Evolutionary conservation across 768 basidiomycete species (phyloP).

Genomic region (Boletus pseudopeckii): DNA sequence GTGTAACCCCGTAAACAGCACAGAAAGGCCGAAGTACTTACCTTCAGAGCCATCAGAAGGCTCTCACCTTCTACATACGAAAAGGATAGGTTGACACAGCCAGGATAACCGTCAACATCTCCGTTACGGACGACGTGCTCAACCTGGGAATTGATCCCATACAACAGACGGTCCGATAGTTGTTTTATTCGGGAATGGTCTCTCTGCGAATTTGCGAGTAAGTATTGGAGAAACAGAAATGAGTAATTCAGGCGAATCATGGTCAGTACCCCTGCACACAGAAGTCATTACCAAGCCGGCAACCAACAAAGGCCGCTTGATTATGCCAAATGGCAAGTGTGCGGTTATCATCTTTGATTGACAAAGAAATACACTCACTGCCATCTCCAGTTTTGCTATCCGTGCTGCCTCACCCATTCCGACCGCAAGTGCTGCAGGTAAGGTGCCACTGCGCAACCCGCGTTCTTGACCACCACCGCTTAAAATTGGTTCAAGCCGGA

Average conservation of each 20-base stretch:
- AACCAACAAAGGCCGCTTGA: conserved; percentile 39
- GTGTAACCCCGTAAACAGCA: conserved; percentile 1
- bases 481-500: conserved; percentile 90
- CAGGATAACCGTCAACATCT: conserved; percentile 86
- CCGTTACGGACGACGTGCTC: conserved; percentile 95
- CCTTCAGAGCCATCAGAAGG: conserved; percentile 96
- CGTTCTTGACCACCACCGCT: conserved; percentile 98
- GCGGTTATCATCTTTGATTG: conserved; percentile 46
- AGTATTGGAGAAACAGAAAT: not conserved
- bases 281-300: conserved; percentile 60
- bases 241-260: not conserved
- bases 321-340: conserved; percentile 36
- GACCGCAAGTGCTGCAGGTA: conserved; percentile 83
- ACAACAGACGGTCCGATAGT: conserved; percentile 77
- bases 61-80: conserved; percentile 97
- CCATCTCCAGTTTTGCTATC: conserved; percentile 90
- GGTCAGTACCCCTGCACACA: conserved; percentile 96
- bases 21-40: conserved; percentile 26
- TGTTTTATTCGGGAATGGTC: conserved; percentile 73
- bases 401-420: conserved; percentile 94
- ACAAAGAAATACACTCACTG: conserved; percentile 53
- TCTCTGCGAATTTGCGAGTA: conserved; percentile 42
- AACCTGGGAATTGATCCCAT: conserved; percentile 77
- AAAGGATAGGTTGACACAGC: conserved; percentile 94
- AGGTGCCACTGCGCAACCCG: conserved; percentile 91